These are phyloP conservation scores for Lumnitzera littorea DNA, from an alignment of 345 rosid genomes.

Conservation along the genomic window DNA sequence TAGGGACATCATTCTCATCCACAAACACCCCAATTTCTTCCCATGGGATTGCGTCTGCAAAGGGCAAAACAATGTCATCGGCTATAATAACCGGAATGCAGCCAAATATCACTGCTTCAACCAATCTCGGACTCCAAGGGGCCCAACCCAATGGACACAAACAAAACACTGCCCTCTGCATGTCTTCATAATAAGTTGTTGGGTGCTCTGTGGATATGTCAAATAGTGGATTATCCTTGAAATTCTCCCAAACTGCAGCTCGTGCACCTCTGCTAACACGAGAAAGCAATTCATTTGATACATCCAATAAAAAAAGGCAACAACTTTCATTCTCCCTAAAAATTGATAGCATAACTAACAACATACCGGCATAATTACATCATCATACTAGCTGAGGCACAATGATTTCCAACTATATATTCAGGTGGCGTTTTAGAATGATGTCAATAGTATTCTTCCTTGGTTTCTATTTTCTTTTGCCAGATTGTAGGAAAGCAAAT, in stretches of 20 bases:
- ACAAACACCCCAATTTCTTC: conserved; percentile 93
- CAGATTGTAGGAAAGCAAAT: no score
- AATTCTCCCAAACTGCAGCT: conserved; percentile 99
- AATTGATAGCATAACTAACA: no score
- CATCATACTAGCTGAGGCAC: no score
- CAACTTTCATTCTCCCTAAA: not conserved
- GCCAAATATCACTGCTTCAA: conserved; percentile 97
- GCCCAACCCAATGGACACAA: conserved; percentile 99
- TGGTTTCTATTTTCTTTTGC: no score
- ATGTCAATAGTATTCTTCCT: not conserved
- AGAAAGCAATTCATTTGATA: conserved; percentile 6
- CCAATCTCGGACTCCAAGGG: conserved; percentile 98
- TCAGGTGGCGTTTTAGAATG: no score
- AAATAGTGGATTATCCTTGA: conserved; percentile 87
- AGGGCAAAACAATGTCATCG: conserved; percentile 91
- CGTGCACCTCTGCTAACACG: conserved; percentile 71
- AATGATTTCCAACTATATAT: no score
- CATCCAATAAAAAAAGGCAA: not conserved
- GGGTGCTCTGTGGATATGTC: conserved; percentile 99
- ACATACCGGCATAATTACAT: no score
- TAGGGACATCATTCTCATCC: conserved; percentile 89
- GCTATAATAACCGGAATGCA: conserved; percentile 99
- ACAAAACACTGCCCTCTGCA: conserved; percentile 96
- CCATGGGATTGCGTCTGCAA: conserved; percentile 99
- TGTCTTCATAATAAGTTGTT: conserved; percentile 89